Evolutionary conservation across 345 rosid genomes (phyloP).

Genomic region (Trapa incisa): DNA sequence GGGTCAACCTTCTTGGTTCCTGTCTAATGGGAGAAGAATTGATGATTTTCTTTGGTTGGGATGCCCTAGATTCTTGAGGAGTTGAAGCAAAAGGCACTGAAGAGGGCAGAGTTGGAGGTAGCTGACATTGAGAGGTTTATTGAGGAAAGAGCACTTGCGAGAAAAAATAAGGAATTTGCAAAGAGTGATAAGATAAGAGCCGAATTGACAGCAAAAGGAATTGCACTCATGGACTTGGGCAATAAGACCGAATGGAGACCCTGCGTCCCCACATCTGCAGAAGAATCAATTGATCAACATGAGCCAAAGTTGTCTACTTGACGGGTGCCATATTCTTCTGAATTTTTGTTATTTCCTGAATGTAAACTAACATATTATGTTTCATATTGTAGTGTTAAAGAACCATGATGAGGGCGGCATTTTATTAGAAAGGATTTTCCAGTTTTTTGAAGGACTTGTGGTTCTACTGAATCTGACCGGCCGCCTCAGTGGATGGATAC

Average conservation of each 20-base stretch:
- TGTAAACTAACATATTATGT: background rate
- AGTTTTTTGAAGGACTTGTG: background rate
- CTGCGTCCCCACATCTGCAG: slow-evolving; percentile 27
- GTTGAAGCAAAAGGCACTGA: slow-evolving; percentile 53
- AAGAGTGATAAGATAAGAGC: slow-evolving; percentile 66
- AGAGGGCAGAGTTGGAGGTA: slow-evolving; percentile 49
- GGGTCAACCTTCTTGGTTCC: background rate
- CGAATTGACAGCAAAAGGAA: slow-evolving; percentile 46
- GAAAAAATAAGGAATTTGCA: slow-evolving; percentile 55
- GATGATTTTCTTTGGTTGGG: background rate
- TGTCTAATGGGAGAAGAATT: background rate
- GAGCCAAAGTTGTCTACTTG: background rate
- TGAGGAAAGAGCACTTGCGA: slow-evolving; percentile 44
- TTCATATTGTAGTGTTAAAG: background rate
- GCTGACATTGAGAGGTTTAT: slow-evolving; percentile 34
- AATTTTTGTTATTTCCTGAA: background rate
- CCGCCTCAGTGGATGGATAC: too few relatives aligned
- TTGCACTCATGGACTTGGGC: slow-evolving; percentile 79
- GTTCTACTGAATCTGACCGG: background rate
- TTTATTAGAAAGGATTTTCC: background rate
- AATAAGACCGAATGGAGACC: slow-evolving; percentile 76
- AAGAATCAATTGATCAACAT: background rate
- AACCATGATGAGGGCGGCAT: background rate
- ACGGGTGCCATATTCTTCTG: background rate
- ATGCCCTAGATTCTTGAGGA: slow-evolving; percentile 38